Evolutionary conservation across 306 rosid genomes (phyloP).

Genomic region (Lablab purpureus): DNA sequence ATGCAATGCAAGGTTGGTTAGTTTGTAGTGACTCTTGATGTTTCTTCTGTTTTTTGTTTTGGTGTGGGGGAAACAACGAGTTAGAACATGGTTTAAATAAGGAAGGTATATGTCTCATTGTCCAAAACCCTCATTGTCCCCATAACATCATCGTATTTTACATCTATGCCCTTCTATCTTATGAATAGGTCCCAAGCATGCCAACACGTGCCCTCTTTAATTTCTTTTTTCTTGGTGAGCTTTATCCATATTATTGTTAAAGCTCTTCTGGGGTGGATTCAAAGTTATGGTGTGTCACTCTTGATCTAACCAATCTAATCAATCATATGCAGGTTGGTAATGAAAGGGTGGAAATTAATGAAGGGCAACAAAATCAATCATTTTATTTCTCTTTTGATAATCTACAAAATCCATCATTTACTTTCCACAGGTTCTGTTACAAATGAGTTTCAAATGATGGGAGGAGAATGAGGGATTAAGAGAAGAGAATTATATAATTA

Average conservation of each 20-base stretch:
- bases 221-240: conserved; percentile 1
- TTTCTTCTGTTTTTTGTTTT: conserved; percentile 47
- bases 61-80: conserved; percentile 40
- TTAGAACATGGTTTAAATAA: conserved; percentile 55
- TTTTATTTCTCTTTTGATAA: too few relatives aligned
- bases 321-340: not conserved
- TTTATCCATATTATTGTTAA: conserved; percentile 31
- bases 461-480: conserved; percentile 20
- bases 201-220: conserved; percentile 46
- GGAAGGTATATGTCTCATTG: conserved; percentile 9
- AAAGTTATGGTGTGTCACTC: not conserved
- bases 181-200: conserved; percentile 37
- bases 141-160: not conserved
- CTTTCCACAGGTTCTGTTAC: conserved; percentile 1
- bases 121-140: conserved; percentile 19
- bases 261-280: conserved; percentile 1
- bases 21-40: conserved; percentile 13
- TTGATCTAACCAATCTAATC: conserved; percentile 39
- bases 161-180: conserved; percentile 16
- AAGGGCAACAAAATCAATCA: conserved; percentile 44
- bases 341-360: conserved; percentile 7
- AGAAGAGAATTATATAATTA: conserved; percentile 34
- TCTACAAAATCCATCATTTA: conserved; percentile 22
- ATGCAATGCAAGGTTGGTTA: conserved; percentile 14
- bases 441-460: conserved; percentile 57